Evolutionary conservation across 257 asterid genomes (phyloP).

Genomic region (Lantana camara): DNA sequence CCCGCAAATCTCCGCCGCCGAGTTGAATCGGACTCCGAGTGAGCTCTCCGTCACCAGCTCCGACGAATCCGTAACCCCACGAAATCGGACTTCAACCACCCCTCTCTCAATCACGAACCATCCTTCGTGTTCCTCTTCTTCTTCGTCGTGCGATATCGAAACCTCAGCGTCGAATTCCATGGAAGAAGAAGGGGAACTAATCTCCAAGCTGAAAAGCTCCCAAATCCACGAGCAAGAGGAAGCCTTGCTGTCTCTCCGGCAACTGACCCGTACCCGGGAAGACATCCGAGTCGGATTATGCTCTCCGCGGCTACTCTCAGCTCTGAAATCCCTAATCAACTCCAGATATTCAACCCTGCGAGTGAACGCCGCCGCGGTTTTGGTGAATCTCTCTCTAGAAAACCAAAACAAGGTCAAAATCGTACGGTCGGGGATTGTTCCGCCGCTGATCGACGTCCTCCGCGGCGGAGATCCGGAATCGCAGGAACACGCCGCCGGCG

Average conservation of each 20-base stretch:
- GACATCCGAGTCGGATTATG: slow-evolving; percentile 54
- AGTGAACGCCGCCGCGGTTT: slow-evolving; percentile 60
- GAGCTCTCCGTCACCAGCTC: slow-evolving; percentile 41
- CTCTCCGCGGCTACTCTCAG: slow-evolving; percentile 53
- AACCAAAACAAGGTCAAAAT: slow-evolving; percentile 62
- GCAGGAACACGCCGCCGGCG: slow-evolving; percentile 78
- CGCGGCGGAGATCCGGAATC: slow-evolving; percentile 56
- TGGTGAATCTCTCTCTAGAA: slow-evolving; percentile 71
- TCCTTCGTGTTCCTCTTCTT: slow-evolving; percentile 47
- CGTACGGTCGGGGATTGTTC: slow-evolving; percentile 74
- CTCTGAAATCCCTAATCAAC: slow-evolving; percentile 40
- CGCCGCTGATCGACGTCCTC: slow-evolving; percentile 55
- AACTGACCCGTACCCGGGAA: slow-evolving; percentile 64
- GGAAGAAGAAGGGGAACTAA: slow-evolving; percentile 49
- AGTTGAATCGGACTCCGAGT: slow-evolving; percentile 31
- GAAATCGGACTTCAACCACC: slow-evolving; percentile 32
- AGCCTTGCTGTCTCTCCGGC: slow-evolving; percentile 50
- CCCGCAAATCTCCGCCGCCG: not conserved
- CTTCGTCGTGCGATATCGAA: slow-evolving; percentile 56
- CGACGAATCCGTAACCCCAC: slow-evolving; percentile 43
- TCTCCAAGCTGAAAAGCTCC: slow-evolving; percentile 45
- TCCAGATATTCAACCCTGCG: slow-evolving; percentile 59
- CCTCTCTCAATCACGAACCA: slow-evolving; percentile 38
- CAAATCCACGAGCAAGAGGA: slow-evolving; percentile 61
- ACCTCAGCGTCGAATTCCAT: slow-evolving; percentile 25